These are phyloP conservation scores for Macrolepiota albuminosa DNA, from an alignment of 768 basidiomycete species.

Conservation along the genomic window DNA sequence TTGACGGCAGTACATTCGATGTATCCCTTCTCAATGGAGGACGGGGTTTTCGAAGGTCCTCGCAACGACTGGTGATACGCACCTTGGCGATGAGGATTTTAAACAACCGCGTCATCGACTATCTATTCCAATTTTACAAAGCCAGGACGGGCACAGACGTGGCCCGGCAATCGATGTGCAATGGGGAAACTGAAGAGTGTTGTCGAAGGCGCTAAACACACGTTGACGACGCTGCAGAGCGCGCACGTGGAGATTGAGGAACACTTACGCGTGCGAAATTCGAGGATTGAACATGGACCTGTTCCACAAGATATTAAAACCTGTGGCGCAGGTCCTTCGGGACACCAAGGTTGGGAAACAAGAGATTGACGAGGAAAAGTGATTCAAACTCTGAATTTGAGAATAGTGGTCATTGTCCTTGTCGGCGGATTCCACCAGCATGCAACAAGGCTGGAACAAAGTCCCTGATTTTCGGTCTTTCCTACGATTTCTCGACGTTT, in stretches of 20 bases:
- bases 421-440: too few species aligned
- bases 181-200: neutral
- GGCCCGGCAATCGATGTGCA: neutral
- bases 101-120: constrained; percentile 73
- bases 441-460: neutral
- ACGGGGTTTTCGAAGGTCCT: constrained; percentile 66
- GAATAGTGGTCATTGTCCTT: neutral
- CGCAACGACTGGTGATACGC: constrained; percentile 69
- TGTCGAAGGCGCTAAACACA: neutral
- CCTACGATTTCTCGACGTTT: constrained; percentile 77
- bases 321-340: neutral
- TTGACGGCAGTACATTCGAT: constrained; percentile 73
- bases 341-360: neutral
- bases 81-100: constrained; percentile 67
- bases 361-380: neutral
- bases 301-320: neutral
- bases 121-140: constrained; percentile 52
- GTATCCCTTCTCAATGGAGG: constrained; percentile 66
- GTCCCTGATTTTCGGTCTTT: neutral
- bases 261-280: neutral
- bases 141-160: neutral
- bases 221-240: neutral
- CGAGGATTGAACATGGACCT: neutral
- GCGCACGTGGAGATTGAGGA: neutral
- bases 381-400: neutral